phyloP scores from a whole-genome alignment of 2,329 filamentous ascomycete species.

The Didymella keratinophila region DNA sequence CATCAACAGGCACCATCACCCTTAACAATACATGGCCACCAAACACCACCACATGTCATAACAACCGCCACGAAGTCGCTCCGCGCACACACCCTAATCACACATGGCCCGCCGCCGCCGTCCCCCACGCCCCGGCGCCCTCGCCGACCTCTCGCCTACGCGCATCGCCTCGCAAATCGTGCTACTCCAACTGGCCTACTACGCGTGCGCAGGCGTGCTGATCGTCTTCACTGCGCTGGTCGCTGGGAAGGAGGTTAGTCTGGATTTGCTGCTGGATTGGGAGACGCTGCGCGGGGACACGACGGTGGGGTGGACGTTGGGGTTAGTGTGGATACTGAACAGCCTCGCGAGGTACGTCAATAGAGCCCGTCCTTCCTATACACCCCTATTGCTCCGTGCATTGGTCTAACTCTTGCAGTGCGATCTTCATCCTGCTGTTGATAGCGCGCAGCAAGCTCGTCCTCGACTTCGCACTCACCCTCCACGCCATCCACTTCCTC shows the following conservation, averaged over 20 bases:
- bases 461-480: slow-evolving; percentile 89
- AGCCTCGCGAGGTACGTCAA: slow-evolving; percentile 67
- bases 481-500: slow-evolving; percentile 83
- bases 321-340: slow-evolving; percentile 72
- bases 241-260: slow-evolving; percentile 66
- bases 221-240: slow-evolving; percentile 74
- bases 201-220: slow-evolving; percentile 66
- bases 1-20: background rate
- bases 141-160: slow-evolving; percentile 71
- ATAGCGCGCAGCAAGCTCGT: slow-evolving; percentile 92
- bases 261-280: slow-evolving; percentile 70
- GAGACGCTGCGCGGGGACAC: slow-evolving; percentile 70
- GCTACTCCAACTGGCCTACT: slow-evolving; percentile 70
- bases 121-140: slow-evolving; percentile 69
- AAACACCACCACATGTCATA: slow-evolving; percentile 10
- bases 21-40: too few species aligned
- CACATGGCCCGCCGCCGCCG: slow-evolving; percentile 65
- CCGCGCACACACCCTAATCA: slow-evolving; percentile 24
- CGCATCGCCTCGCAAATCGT: slow-evolving; percentile 73
- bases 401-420: slow-evolving; percentile 60
- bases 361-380: background rate
- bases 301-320: slow-evolving; percentile 73
- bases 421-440: slow-evolving; percentile 81
- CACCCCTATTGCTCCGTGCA: too few species aligned
- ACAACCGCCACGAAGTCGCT: slow-evolving; percentile 3